Base-by-base conservation (phyloP, 257 asterid genomes). In the Misopates orontium region DNA sequence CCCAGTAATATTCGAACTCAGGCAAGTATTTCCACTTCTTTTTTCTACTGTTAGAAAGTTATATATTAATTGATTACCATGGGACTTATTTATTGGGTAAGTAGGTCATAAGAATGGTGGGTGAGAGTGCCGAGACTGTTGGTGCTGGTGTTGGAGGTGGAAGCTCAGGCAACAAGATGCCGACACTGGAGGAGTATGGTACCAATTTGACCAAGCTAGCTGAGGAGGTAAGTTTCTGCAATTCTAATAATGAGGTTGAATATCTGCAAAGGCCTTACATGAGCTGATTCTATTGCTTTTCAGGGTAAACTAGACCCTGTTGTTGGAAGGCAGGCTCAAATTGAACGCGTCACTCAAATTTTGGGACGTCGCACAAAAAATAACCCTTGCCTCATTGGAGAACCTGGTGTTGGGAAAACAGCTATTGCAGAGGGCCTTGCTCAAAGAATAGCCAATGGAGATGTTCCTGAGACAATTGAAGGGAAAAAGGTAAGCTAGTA, bases 361-460 rank as follows among this genome's bases (percentile, higher is more conserved):
- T 69, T 93, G 85, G 99, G 99, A 23, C 84, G 99, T 58, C 88
- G 99, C 20, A 93, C 99, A 18, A 93, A 93, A 71, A 93, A 93
- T 64, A 93, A 93, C 75, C 99, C 99, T 16, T 93, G 99, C 74
- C 99, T 93, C 72, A 87, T 93, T 72, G 99, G 99, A 77, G 99
- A 93, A 77, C 99, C 99, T 31, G 99, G 99, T 71, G 99, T 93
- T 20, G 99, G 99, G 22, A 93, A 93, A 84, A 93, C 99, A 71
- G 99, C 99, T 60, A 87, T 93, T 71, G 99, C 99, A 19, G 99
- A 93, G 78, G 97, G 99, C 31, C 89, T 93, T 56, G 99, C 99
- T 55, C 99, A 93, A 76, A 83, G 99, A 80, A 93, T 93, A 75
- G 89, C 96, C 56, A 84, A 16, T 63, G 96, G 99, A 13, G 99